Evolutionary conservation across 2,329 filamentous ascomycete genomes (phyloP), one percentile per base, ranked within the genome.

Genomic region (Ilyonectria destructans): DNA sequence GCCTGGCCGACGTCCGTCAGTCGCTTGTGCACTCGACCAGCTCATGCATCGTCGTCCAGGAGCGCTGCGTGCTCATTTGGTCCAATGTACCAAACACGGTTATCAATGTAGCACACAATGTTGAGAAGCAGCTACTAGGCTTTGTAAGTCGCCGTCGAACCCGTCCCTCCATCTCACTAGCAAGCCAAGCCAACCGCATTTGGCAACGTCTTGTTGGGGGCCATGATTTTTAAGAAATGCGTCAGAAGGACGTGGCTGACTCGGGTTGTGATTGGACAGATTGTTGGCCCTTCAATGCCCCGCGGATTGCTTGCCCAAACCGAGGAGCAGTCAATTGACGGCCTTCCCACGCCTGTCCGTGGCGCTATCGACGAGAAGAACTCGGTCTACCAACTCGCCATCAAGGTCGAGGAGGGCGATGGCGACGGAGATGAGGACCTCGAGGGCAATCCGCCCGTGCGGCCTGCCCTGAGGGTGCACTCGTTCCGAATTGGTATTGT

Each of bases 51-150:
- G 67, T 76, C 1, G 55, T 56, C 0, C 61, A 76, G 55, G 75
- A 77, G 43, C 69, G 74, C 40, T 75, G 74, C 26, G 72, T 75
- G 0, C 69, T 77, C 0, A 65, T 77, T 10, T 77, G 75, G 75
- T 73, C 75, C 1, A 69, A 75, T 17, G 74, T 75, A 1, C 48
- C 75, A 2, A 74, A 67, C 26, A 70, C 66, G 1, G 70, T 77
- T 17, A 68, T 77, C 40, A 75, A 69, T 6, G 75, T 71, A 4
- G 73, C 75, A 5, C 72, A 77, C 54, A 75, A 69, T 23, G 65
- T 77, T 8, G 75, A 77, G 60, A 77, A 75, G 69, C 75, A 77
- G 43, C 69, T 77, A 62, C n/a, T 77, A 2, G 75, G 67, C 0
- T 68, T 76, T 56, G 75, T 77, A 71, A 75, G 74, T 74, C 0